These are phyloP conservation scores for Lenzites betulinus DNA, from an alignment of 768 basidiomycete genomes.

Conservation along the genomic window DNA sequence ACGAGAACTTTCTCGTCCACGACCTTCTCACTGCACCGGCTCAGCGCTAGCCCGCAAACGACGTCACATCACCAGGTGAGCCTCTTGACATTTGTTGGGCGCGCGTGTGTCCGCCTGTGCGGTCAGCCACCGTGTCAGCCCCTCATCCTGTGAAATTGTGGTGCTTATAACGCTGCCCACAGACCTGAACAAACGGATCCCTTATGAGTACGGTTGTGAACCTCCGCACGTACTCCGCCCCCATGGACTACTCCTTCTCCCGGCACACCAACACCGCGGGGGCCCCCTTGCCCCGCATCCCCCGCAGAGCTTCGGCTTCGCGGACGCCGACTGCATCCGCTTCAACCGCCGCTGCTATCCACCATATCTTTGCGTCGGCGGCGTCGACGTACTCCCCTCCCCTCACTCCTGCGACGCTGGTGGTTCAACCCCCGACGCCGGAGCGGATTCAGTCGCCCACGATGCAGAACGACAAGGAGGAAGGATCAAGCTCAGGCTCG, in stretches of 20 bases:
- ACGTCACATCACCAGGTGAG: conserved; percentile 16
- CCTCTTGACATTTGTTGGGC: background rate
- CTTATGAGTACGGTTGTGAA: conserved; percentile 19
- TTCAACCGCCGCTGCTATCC: conserved; percentile 45
- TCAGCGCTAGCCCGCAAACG: conserved; percentile 7
- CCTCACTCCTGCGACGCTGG: conserved; percentile 24
- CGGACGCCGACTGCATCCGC: conserved; percentile 9
- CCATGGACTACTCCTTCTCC: conserved; percentile 28
- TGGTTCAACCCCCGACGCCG: conserved; percentile 32
- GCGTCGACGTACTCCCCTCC: conserved; percentile 18
- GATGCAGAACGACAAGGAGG: conserved; percentile 1
- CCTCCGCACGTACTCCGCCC: conserved; percentile 16
- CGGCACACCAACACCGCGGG: conserved; percentile 54
- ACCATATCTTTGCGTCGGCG: conserved; percentile 58
- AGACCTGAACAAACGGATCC: conserved; percentile 18
- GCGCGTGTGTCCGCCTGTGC: background rate
- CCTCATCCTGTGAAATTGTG: background rate
- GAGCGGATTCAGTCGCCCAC: conserved; percentile 9
- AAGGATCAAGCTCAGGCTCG: conserved; percentile 15
- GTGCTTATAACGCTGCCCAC: background rate
- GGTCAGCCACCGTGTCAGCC: conserved; percentile 1
- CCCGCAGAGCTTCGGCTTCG: conserved; percentile 46
- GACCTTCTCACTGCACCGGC: conserved; percentile 7
- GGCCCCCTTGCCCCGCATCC: conserved; percentile 62
- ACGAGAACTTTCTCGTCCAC: conserved; percentile 1